A percentile compares a stretch with the other conserved stretches of the same genome.
phyloP scores from a whole-genome alignment of 2,329 filamentous ascomycete genomes.

The Xylaria sp. region DNA sequence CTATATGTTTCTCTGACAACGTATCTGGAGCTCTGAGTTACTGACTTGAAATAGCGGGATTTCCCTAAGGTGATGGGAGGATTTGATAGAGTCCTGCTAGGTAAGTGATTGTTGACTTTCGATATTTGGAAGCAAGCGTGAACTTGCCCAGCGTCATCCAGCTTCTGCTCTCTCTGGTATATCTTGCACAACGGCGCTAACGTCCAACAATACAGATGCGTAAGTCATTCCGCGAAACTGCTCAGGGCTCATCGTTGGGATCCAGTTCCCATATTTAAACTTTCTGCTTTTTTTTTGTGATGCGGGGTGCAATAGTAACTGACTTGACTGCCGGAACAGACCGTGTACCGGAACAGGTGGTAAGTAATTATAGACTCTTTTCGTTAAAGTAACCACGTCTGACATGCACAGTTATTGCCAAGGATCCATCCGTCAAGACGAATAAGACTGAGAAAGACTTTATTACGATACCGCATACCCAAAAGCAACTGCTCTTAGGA shows the following conservation, averaged over 20 bases:
- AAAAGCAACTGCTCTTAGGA: conserved; percentile 91
- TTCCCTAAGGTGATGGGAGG: conserved; percentile 96
- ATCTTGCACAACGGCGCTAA: conserved; percentile 5
- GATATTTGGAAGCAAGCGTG: background rate
- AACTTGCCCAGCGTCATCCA: background rate
- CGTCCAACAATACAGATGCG: conserved; percentile 62
- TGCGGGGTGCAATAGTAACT: background rate
- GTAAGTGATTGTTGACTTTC: conserved; percentile 16
- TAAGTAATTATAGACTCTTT: conserved; percentile 22
- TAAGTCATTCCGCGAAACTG: conserved; percentile 21
- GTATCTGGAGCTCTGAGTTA: background rate
- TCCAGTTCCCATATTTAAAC: too few relatives aligned
- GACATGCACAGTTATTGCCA: conserved; percentile 76
- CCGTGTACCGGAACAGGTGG: conserved; percentile 95
- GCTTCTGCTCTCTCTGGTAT: background rate
- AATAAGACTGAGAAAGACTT: conserved; percentile 98
- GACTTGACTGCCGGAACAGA: conserved; percentile 68
- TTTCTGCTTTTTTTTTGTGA: too few relatives aligned
- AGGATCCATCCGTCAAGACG: conserved; percentile 96
- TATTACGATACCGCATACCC: conserved; percentile 88
- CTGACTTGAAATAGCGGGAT: conserved; percentile 63
- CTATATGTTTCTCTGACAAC: background rate
- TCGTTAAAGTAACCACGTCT: background rate
- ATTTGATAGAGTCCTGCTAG: conserved; percentile 80
- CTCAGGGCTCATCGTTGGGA: background rate